phyloP scores from a whole-genome alignment of 345 rosid species.

The Atalantia buxifolia region DNA sequence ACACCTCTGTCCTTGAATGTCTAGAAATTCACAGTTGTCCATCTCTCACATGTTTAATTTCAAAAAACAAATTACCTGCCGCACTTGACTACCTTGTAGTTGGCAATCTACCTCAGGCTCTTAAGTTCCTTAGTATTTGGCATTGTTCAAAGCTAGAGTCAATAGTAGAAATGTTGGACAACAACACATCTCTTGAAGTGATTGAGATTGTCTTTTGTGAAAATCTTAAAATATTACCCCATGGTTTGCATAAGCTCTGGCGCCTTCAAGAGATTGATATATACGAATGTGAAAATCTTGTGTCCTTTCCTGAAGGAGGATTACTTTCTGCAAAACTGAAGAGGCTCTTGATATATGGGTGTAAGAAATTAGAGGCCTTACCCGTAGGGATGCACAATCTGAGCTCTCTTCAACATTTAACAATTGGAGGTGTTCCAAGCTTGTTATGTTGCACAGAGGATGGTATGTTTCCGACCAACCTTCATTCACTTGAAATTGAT shows the following conservation, averaged over 20 bases:
- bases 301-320: slow-evolving; percentile 1
- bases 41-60: background rate
- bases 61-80: background rate
- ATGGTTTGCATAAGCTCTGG: background rate
- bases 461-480: slow-evolving; percentile 3
- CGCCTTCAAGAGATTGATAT: background rate
- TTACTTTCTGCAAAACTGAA: background rate
- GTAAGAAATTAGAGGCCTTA: background rate
- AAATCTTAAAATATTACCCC: background rate
- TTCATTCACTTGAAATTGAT: background rate
- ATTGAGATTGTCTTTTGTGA: background rate
- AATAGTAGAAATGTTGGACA: background rate
- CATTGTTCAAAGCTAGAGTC: background rate
- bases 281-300: background rate
- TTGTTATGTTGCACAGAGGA: background rate
- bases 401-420: background rate
- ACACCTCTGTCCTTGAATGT: background rate
- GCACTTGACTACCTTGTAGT: background rate
- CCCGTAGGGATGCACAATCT: background rate
- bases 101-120: background rate
- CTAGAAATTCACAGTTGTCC: background rate
- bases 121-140: background rate
- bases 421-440: background rate
- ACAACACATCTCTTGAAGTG: background rate
- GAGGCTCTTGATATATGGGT: background rate